Base-by-base conservation (phyloP, 2,329 filamentous ascomycete genomes). In the Gaeumannomyces tritici region DNA sequence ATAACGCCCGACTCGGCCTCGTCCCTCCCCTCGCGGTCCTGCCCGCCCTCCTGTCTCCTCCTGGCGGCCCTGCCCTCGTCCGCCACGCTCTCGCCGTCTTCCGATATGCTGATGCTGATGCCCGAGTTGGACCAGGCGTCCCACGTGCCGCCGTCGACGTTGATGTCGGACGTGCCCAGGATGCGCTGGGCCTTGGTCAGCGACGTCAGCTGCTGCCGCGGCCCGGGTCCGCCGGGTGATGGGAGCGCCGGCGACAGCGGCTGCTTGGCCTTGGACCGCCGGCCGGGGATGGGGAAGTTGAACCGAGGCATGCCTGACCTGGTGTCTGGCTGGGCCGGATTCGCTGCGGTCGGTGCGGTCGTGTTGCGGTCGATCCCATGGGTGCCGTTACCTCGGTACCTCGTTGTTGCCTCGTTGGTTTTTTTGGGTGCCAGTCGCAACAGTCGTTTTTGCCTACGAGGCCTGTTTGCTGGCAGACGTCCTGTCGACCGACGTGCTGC, bases 131-230 rank as follows among this genome's bases (percentile, higher is more conserved):
- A 81, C 21, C 67, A 67, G 9, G 73, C 69, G 61, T 82, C 79
- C 78, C 80, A 81, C 55, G 67, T 63, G 21, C 64, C 62, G 47
- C 64, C 66, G 64, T 79, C 77, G 64, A 77, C 72, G 66, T 72
- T 79, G 67, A 80, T 72, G 7, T 77, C 76, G 29, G 75, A 73
- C 5, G 76, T 76, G 28, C 80, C 81, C 54, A 83, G 69, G 21
- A 83, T 75, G 66, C 77, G 79, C 66, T 82, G 80, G 1, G 78
- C 80, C 68, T 83, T 83, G 63, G 77, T 80, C 66, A 80, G 72
- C 2, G 76, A 74, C 47, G 73, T 72, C n/a, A 72, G 69, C 11
- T 27, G 47, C 11, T 55, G 59, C n/a, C 13, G 33, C 33, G 13
- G 33, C 33, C 33, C 33, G 13, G 4, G n/a, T n/a, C n/a, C 11